Evolutionary conservation across 1,139 yeast species (phyloP).

Genomic region (Meyerozyma guilliermondii): DNA sequence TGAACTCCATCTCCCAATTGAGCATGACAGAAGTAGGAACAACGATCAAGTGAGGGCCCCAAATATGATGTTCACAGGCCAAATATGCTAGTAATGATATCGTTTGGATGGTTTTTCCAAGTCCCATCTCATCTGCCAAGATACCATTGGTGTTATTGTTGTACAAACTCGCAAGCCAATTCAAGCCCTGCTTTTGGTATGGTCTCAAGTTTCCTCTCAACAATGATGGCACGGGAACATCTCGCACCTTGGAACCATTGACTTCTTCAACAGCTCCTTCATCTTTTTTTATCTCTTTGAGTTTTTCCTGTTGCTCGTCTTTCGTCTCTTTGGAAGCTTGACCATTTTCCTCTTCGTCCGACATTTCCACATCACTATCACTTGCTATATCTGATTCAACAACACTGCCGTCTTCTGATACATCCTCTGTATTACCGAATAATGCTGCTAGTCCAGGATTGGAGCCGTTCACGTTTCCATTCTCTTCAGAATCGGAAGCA

Average conservation of each 20-base stretch:
- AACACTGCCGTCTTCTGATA: conserved; percentile 8
- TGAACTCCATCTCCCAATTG: conserved; percentile 99
- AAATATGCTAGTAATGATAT: conserved; percentile 80
- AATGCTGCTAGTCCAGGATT: conserved; percentile 20
- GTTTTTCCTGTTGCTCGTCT: conserved; percentile 7
- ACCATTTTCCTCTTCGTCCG: conserved; percentile 13
- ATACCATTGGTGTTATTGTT: conserved; percentile 94
- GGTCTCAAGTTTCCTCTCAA: conserved; percentile 80
- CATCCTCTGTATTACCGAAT: conserved; percentile 11
- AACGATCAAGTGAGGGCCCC: conserved; percentile 98
- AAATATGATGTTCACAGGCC: conserved; percentile 87
- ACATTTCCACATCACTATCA: conserved; percentile 15
- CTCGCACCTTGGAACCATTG: conserved; percentile 51
- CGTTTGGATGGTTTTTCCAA: conserved; percentile 96
- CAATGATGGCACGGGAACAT: conserved; percentile 64
- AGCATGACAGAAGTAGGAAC: conserved; percentile 99
- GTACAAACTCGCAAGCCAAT: conserved; percentile 94
- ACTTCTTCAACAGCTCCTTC: conserved; percentile 26
- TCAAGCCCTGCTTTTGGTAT: conserved; percentile 93
- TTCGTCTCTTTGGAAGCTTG: conserved; percentile 16
- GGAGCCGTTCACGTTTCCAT: conserved; percentile 5
- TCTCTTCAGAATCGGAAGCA: conserved; percentile 6
- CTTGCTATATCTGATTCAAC: not conserved
- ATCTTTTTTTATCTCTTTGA: conserved; percentile 5
- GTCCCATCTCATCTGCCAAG: conserved; percentile 98